A percentile compares a stretch with the other conserved stretches of the same genome.
phyloP scores from a whole-genome alignment of 768 basidiomycete genomes.

The Russula virescens region DNA sequence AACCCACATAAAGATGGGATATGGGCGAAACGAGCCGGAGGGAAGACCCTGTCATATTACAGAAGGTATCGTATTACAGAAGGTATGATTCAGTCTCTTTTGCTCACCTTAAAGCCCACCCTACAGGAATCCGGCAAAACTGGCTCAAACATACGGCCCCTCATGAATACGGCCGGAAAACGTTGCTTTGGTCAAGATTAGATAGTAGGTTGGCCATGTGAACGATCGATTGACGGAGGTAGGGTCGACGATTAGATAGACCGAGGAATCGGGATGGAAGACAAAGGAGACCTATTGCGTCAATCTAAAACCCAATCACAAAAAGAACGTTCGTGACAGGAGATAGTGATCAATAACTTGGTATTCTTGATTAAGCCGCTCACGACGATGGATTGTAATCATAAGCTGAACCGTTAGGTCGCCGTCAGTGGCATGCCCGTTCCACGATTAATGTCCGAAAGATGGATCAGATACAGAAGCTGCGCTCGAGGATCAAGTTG shows the following conservation, averaged over 20 bases:
- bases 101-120: constrained; percentile 18
- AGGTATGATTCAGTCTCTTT: too few relatives aligned
- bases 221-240: background rate
- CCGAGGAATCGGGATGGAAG: background rate
- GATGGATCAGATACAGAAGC: background rate
- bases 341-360: constrained; percentile 5
- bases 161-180: constrained; percentile 4
- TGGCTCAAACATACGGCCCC: constrained; percentile 15
- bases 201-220: background rate
- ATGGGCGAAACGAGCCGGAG: constrained; percentile 10
- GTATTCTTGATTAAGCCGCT: constrained; percentile 6
- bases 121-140: too few relatives aligned
- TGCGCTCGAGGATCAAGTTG: background rate
- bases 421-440: background rate
- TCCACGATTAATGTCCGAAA: background rate
- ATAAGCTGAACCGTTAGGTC: constrained; percentile 1
- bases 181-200: constrained; percentile 7
- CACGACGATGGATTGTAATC: constrained; percentile 12
- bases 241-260: background rate
- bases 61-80: too few relatives aligned
- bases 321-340: background rate
- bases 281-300: background rate
- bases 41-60: background rate
- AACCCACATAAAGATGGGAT: background rate
- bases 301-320: background rate